phyloP scores from a whole-genome alignment of 2,329 filamentous ascomycete genomes.

The Geosmithia flava region DNA sequence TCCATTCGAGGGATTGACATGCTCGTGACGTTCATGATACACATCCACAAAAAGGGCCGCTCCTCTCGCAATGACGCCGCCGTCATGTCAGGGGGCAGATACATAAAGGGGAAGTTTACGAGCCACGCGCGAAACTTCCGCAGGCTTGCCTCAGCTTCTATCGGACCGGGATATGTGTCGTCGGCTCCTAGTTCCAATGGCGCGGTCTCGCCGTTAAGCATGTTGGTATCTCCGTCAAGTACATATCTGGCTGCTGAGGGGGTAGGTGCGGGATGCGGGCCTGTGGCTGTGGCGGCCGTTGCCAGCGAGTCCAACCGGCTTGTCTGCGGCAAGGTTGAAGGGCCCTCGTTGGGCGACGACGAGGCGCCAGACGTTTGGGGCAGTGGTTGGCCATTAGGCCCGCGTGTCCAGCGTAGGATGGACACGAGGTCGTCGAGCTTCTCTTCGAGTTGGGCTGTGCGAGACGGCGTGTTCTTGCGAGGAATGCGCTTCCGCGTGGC shows the following conservation, averaged over 20 bases:
- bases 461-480: conserved; percentile 19
- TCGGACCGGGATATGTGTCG: conserved; percentile 15
- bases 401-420: conserved; percentile 23
- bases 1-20: conserved; percentile 26
- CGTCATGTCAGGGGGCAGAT: conserved; percentile 22
- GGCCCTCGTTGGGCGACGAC: not conserved
- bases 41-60: conserved; percentile 36
- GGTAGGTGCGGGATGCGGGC: conserved; percentile 6
- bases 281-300: conserved; percentile 19
- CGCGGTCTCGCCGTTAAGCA: not conserved
- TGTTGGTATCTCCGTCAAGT: not conserved
- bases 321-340: conserved; percentile 5
- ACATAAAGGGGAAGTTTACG: conserved; percentile 30
- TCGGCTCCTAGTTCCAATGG: conserved; percentile 1
- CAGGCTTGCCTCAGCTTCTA: conserved; percentile 26
- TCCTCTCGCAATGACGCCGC: conserved; percentile 23
- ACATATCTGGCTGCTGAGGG: conserved; percentile 1
- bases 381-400: conserved; percentile 2
- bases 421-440: conserved; percentile 35
- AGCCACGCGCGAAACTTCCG: conserved; percentile 27
- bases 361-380: not conserved
- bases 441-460: conserved; percentile 33
- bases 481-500: conserved; percentile 23
- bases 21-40: conserved; percentile 32
- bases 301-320: conserved; percentile 23